Base-by-base conservation (phyloP, 345 rosid species). In the Acer negundo region DNA sequence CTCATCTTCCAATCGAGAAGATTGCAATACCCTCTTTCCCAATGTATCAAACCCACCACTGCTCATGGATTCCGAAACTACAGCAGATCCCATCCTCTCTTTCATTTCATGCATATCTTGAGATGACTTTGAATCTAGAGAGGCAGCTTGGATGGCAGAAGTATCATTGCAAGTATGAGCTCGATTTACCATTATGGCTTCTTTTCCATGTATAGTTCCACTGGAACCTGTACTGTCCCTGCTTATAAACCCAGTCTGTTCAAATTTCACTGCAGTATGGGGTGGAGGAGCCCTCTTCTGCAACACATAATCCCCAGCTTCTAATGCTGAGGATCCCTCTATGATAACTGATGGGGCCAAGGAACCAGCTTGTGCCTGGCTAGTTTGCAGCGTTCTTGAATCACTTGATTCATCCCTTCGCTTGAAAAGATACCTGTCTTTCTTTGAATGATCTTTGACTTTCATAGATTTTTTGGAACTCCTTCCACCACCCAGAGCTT, bases 371-470 rank as follows among this genome's bases (percentile, higher is more conserved):
- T 83, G 86, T 70, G n/a, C 87, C 77, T 79, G 83, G 79, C 72
- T 86, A 80, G 74, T 80, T 69, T 76, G 84, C 72, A 68, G 75
- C 22, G 68, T 23, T 73, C 56, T 81, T 58, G 77, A 40, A 63
- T 85, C 87, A 69, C 82, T 83, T 62, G 85, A 76, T 77, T 93
- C 99, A 47, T 89, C 93, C 82, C 97, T 89, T 67, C 91, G 87
- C 85, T 93, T 94, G 84, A 97, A 84, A 76, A 92, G 91, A 80
- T 90, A 92, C 69, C 82, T 89, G 75, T 93, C 97, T 84, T 90
- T 88, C 86, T 93, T 94, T 22, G 87, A 84, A 15, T 80, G 86
- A 76, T 91, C 98, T 97, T 94, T 91, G 68, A 86, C 87, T 89
- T 93, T 97, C 77, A 85, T 44, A 58, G 87, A 70, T 44, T 85